Evolutionary conservation across 352 stramenopile genomes (phyloP), one percentile per base, ranked within the genome.

Genomic region (Phytophthora palmivora): DNA sequence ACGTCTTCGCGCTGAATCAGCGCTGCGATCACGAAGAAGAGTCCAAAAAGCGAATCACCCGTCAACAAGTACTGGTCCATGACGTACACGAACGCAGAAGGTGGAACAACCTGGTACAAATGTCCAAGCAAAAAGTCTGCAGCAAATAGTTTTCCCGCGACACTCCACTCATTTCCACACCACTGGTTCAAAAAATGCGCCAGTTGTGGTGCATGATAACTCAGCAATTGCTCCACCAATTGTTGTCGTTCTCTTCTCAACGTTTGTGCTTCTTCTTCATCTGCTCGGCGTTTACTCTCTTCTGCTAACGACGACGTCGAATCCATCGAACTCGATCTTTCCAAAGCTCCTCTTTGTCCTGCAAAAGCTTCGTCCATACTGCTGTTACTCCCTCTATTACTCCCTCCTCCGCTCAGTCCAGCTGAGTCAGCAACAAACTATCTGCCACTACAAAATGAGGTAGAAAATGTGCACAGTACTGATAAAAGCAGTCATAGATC

Each of bases 401-500:
- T 69, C 8, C 15, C 49, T 19, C 39, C 32, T 34, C 44, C 52
- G 4, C 24, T 43, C 10, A 56, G 19, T 6, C 57, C 37, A 0
- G 57, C 47, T 0, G 68, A 12, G n/a, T 78, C 55, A 7, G 66
- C 55, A 74, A 74, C 26, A 78, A 43, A 39, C 51, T 70, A 43
- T 79, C 77, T 3, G 62, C 72, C 19, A 79, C 84, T 8, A 93
- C 78, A 66, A 93, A 84, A 30, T 91, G 80, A 8, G 84, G 84
- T 30, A 94, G 43, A 39, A 88, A 92, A 26, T 70, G 76, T 26
- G 83, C 82, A 46, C 85, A 92, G 54, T 88, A 94, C 66, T 92
- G 85, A 63, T 94, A 94, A 47, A 91, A 94, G 68, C 85, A 94
- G 72, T 94, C 85, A 64, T 94, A 94, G 48, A 94, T 83, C 4